These are phyloP conservation scores for Globomyces sp. DNA, from an alignment of 371 early-diverging fungal genomes.

Conservation along the genomic window DNA sequence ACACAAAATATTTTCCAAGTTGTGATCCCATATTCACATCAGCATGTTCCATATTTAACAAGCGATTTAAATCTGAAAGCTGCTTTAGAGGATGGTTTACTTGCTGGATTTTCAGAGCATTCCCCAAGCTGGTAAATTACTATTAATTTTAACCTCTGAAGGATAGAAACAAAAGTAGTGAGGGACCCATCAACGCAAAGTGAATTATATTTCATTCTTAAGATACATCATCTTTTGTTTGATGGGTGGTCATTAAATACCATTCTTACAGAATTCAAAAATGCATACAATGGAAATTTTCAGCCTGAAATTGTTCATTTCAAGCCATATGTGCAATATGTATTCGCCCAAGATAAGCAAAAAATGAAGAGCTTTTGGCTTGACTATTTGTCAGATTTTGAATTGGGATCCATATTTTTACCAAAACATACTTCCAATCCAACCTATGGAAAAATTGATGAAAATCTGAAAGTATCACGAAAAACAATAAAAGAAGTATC, in stretches of 20 bases:
- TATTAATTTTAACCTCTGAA: slow-evolving; percentile 4
- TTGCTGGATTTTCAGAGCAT: slow-evolving; percentile 3
- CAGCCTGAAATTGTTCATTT: not conserved
- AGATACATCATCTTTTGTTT: slow-evolving; percentile 6
- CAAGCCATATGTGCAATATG: slow-evolving; percentile 1
- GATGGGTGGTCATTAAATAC: slow-evolving; percentile 11
- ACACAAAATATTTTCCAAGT: slow-evolving; percentile 9
- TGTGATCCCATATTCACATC: not conserved
- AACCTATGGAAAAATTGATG: too few relatives aligned
- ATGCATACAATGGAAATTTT: not conserved
- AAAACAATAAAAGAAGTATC: too few relatives aligned
- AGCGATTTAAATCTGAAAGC: not conserved
- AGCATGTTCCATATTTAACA: not conserved
- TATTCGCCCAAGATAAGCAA: not conserved
- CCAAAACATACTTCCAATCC: too few relatives aligned
- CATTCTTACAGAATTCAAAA: slow-evolving; percentile 6
- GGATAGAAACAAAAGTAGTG: too few relatives aligned
- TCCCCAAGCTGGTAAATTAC: slow-evolving; percentile 14
- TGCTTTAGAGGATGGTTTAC: slow-evolving; percentile 13
- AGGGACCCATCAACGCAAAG: too few relatives aligned
- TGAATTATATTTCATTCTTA: slow-evolving; percentile 4
- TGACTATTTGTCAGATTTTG: slow-evolving; percentile 12
- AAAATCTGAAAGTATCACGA: too few relatives aligned
- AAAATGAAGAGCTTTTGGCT: slow-evolving; percentile 6
- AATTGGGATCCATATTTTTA: too few relatives aligned